A percentile compares a stretch with the other conserved stretches of the same genome.
phyloP scores from a whole-genome alignment of 2,329 filamentous ascomycete species.

The Pseudocercospora pini-densiflorae region DNA sequence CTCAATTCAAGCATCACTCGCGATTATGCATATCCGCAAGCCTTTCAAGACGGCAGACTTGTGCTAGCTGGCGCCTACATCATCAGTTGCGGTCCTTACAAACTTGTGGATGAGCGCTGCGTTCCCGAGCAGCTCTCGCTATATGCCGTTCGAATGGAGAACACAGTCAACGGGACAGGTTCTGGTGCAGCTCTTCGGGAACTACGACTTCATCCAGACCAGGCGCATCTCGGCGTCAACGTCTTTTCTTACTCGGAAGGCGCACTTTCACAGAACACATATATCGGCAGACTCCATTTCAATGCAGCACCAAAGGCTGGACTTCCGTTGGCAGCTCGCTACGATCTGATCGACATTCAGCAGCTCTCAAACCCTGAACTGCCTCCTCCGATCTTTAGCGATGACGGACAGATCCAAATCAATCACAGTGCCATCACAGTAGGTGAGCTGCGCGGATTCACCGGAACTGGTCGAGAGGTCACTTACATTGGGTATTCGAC shows the following conservation, averaged over 20 bases:
- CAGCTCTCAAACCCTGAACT: conserved; percentile 38
- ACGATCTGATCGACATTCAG: conserved; percentile 49
- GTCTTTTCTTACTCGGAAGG: conserved; percentile 38
- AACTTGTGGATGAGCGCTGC: conserved; percentile 44
- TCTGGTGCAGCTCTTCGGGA: conserved; percentile 46
- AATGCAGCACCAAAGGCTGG: conserved; percentile 43
- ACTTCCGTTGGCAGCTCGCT: conserved; percentile 37
- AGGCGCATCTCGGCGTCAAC: conserved; percentile 51
- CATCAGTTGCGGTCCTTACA: conserved; percentile 45
- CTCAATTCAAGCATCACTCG: conserved; percentile 27
- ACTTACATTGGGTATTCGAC: conserved; percentile 47
- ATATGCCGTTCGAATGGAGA: conserved; percentile 49
- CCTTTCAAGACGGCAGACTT: conserved; percentile 46
- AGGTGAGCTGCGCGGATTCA: conserved; percentile 54
- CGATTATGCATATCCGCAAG: conserved; percentile 49
- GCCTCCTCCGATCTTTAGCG: conserved; percentile 28
- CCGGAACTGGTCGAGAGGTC: conserved; percentile 47
- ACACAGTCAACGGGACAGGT: conserved; percentile 38
- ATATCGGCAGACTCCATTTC: conserved; percentile 48
- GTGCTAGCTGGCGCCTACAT: conserved; percentile 40
- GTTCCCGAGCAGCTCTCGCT: conserved; percentile 45
- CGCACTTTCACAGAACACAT: conserved; percentile 37
- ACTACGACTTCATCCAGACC: conserved; percentile 52
- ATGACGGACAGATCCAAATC: conserved; percentile 38
- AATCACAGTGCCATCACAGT: conserved; percentile 42